Evolutionary conservation across 179 eudicot species (phyloP), one percentile per base, ranked within the genome.

Genomic region (Spinacia oleracea): DNA sequence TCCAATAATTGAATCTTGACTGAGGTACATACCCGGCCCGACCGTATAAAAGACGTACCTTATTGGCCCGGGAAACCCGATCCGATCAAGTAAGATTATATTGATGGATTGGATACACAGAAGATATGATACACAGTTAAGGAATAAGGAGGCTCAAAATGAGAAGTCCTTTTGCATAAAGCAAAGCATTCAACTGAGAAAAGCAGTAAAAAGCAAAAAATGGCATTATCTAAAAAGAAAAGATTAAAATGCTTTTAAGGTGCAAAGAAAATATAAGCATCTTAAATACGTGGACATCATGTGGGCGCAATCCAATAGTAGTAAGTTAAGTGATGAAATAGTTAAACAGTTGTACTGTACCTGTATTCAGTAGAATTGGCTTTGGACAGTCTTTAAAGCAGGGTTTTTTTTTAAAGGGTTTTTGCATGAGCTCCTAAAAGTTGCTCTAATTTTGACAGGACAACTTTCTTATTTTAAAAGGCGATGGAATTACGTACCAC

Each of bases 211-310:
- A 90, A 91, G 90, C 73, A 83, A 87, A 88, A 84, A 74, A 85
- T 89, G 88, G 88, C 90, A 89, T 89, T 87, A 89, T 91, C 96
- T 87, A 88, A 87, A 91, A 91, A 89, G 90, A 76, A 84, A 76
- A 67, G 77, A 81, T 86, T 86, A 81, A 78, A 34, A 83, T 82
- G 90, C 91, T 87, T 90, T 90, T 82, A 81, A 86, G 87, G 81
- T 80, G 85, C 91, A 84, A 25, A 35, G 4, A 84, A 25, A n/a
- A n/a, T n/a, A 86, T 77, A 82, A 83, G 94, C 91, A 90, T 90
- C 90, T 90, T 80, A 53, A 63, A 79, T 79, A 82, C 56, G 81
- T 85, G 85, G 84, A n/a, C n/a, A n/a, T 85, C 90, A 89, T 85
- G 88, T 85, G 89, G 86, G 65, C 75, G 65, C 84, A 86, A 83